Evolutionary conservation across 345 rosid species (phyloP).

Genomic region (Populus pruinosa): DNA sequence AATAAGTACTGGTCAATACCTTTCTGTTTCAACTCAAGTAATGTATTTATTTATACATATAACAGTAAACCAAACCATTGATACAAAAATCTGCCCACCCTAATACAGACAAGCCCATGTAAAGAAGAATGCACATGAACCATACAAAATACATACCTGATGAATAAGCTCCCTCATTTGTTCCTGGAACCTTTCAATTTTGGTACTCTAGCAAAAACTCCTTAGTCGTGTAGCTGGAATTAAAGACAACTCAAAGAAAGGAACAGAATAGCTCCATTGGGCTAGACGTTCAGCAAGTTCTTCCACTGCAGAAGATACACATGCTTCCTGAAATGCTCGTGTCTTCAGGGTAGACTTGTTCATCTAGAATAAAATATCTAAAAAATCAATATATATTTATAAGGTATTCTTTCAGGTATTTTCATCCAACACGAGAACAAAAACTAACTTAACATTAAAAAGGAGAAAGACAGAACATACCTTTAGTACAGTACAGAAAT

Average conservation of each 20-base stretch:
- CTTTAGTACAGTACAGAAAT: constrained; percentile 68
- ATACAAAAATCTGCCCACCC: not conserved
- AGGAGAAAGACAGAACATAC: constrained; percentile 30
- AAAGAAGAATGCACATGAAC: not conserved
- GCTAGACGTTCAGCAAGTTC: constrained; percentile 87
- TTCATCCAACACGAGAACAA: not conserved
- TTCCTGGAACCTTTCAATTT: constrained; percentile 81
- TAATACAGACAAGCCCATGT: not conserved
- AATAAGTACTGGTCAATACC: constrained; percentile 15
- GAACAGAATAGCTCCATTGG: constrained; percentile 81
- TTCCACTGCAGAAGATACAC: constrained; percentile 77
- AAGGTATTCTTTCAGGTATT: not conserved
- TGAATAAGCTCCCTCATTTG: constrained; percentile 80
- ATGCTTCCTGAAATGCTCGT: constrained; percentile 90
- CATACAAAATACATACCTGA: constrained; percentile 48
- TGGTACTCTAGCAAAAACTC: constrained; percentile 70
- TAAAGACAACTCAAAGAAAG: constrained; percentile 85
- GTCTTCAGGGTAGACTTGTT: constrained; percentile 82
- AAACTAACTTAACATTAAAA: not conserved
- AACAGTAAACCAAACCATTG: not conserved
- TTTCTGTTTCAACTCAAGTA: not conserved
- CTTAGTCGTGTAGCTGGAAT: constrained; percentile 71
- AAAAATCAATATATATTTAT: not conserved
- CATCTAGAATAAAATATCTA: constrained; percentile 41
- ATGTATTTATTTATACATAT: not conserved